Conservation (phyloP, 371 early-diverging fungal species). For the Mortierella sp. region DNA sequence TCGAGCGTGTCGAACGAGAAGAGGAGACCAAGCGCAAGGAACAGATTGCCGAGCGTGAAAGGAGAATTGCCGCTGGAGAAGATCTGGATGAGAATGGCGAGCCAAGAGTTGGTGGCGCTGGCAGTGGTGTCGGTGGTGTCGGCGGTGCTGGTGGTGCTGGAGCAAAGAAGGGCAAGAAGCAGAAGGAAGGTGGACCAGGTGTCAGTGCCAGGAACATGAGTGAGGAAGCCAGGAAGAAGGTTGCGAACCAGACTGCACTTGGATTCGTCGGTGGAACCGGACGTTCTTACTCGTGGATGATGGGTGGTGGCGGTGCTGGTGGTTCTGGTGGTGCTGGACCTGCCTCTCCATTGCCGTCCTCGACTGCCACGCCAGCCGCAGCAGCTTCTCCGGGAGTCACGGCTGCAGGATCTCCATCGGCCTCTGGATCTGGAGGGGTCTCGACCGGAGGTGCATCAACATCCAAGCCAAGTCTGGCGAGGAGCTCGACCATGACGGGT, state of each 20-base stretch:
- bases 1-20: slow-evolving; percentile 80
- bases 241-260: slow-evolving; percentile 79
- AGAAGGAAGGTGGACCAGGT: slow-evolving; percentile 65
- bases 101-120: slow-evolving; percentile 17
- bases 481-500: slow-evolving; percentile 5
- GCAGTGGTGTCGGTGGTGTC: slow-evolving; percentile 1
- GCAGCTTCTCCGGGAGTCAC: slow-evolving; percentile 9
- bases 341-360: slow-evolving; percentile 31
- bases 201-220: slow-evolving; percentile 73
- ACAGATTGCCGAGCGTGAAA: slow-evolving; percentile 62
- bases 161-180: slow-evolving; percentile 65
- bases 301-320: slow-evolving; percentile 58
- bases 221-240: slow-evolving; percentile 76
- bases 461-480: slow-evolving; percentile 18
- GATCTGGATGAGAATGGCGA: slow-evolving; percentile 55
- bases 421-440: slow-evolving; percentile 25
- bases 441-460: slow-evolving; percentile 14
- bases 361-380: slow-evolving; percentile 12
- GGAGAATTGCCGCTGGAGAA: slow-evolving; percentile 62
- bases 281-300: slow-evolving; percentile 73
- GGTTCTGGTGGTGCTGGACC: slow-evolving; percentile 20
- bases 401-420: slow-evolving; percentile 26
- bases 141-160: slow-evolving; percentile 18
- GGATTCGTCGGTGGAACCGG: slow-evolving; percentile 75
- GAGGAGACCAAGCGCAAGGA: slow-evolving; percentile 71